Evolutionary conservation across 805 yeast species (phyloP).

Genomic region (Candida palmyrensis): DNA sequence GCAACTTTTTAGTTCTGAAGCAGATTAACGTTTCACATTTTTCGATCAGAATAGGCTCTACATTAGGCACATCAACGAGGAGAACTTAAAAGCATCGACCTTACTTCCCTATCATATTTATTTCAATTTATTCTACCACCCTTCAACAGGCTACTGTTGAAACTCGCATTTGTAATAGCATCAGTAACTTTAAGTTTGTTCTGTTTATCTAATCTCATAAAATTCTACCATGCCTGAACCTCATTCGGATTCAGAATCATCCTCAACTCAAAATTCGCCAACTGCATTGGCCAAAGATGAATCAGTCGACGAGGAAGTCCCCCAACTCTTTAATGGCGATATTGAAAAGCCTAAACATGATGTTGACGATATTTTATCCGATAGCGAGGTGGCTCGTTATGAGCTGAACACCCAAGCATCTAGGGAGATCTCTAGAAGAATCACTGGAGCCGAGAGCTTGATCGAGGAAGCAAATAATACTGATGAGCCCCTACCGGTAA

Average conservation of each 20-base stretch:
- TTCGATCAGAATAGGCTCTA: no score
- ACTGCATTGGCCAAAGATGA: neutral
- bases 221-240: neutral
- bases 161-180: neutral
- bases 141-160: no score
- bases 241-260: conserved; percentile 3
- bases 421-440: conserved; percentile 12
- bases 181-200: neutral
- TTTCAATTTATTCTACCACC: no score
- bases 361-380: no score
- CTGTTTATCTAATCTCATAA: neutral
- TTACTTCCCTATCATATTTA: no score
- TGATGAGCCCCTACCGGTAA: conserved; percentile 15
- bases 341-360: neutral
- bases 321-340: neutral
- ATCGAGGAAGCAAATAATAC: conserved; percentile 16
- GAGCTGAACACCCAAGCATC: conserved; percentile 14
- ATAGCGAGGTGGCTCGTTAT: conserved; percentile 13
- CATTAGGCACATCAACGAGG: no score
- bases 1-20: no score
- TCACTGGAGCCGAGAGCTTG: conserved; percentile 17
- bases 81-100: no score
- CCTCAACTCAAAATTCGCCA: conserved; percentile 3
- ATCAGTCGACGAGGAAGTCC: neutral
- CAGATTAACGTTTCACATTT: no score